Base-by-base conservation (phyloP, 306 rosid species). In the Hylodesmum podocarpum region DNA sequence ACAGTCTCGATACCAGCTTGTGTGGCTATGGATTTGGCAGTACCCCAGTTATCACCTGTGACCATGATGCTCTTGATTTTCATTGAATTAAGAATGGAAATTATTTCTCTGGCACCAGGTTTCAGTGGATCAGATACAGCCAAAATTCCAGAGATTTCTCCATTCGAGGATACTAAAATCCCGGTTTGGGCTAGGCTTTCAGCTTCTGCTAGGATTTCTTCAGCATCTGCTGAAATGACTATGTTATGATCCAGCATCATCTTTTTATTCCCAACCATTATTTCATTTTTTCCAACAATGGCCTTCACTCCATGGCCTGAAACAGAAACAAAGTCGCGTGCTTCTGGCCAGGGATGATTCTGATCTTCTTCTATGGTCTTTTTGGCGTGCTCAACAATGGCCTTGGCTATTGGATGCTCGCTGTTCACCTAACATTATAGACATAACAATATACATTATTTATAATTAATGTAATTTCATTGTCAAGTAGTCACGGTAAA, bases 21-120 rank as follows among this genome's bases (percentile, higher is more conserved):
- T 55, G 76, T 83, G 34, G 94, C 96, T 49, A 90, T 89, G 66
- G 98, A 90, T 55, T 93, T 87, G 49, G 96, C 98, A 16, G 98
- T 93, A 10, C 98, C 98, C 96, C 93, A 89, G 10, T 90, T 93
- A 84, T 93, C 96, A 41, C 98, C 98, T 3, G 98, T 93, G 62
- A 91, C 90, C 93, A 93, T 86, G 59, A 93, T 86, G 85, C 93
- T 87, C 80, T 51, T 78, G 25, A 90, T 83, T 51, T 87, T 82
- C 98, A 93, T 93, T 25, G 93, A 83, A 46, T 82, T 93, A 2
- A 93, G 91, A 70, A 93, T 87, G n/a, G 96, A 86, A 66, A 93
- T 71, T 13, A 87, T 87, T 84, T 93, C 86, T 79, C 37, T 58
- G 36, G 96, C 89, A 66, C 87, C 74, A 8, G 96, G 90, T 82